Base-by-base conservation (phyloP, 441 rosid species). In the Brassica hybrid region DNA sequence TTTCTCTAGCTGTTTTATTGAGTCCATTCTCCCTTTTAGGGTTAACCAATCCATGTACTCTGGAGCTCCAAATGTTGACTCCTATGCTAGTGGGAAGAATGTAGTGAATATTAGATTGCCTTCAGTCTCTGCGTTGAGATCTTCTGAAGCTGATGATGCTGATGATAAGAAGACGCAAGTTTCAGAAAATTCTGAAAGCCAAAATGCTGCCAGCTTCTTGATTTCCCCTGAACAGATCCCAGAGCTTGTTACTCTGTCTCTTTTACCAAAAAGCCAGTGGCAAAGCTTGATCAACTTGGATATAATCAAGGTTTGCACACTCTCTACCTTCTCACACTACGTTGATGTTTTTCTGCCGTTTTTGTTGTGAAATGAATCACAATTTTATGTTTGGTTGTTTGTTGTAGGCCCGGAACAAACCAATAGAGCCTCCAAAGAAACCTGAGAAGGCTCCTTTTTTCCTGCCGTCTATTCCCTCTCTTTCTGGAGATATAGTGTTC, bases 211-310 rank as follows among this genome's bases (percentile, higher is more conserved):
- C 36, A 80, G 72, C 63, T 81, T 77, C 69, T 74, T 79, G 72
- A 68, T 84, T 38, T 83, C 83, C 48, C 77, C 18, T 72, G 80
- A 84, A 57, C 97, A 89, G 84, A 94, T 92, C 65, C 99, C 98
- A 0, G 97, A 91, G 75, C 95, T 94, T 63, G 97, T 94, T 70
- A 96, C 98, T 56, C 91, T 94, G 38, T 96, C 98, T 25, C 73
- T 94, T 50, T 84, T 96, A 88, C 98, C 97, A 36, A 96, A 91
- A 80, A 90, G 94, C 89, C 98, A 96, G 73, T 96, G 98, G 99
- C 98, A 96, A 75, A 86, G 96, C 81, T 82, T 94, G 91, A 85
- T 96, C 84, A 96, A 94, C 88, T 86, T 96, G 77, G 98, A 94
- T 84, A 89, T 91, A 62, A 94, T 92, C 83, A 94, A 94, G 97